These are phyloP conservation scores for Endocarpon pusillum DNA, from an alignment of 495 filamentous ascomycete species.

Conservation along the genomic window DNA sequence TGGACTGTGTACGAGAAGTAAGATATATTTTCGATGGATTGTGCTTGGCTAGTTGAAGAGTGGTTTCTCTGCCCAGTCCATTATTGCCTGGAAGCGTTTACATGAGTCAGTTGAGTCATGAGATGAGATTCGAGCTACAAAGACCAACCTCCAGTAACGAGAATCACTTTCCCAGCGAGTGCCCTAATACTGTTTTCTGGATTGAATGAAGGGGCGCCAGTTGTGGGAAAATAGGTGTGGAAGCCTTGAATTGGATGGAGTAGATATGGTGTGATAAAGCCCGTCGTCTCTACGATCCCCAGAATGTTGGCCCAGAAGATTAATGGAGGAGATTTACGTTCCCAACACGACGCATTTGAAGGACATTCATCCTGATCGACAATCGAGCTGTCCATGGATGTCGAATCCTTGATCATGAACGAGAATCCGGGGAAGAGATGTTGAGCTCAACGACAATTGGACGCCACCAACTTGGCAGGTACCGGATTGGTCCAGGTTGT, in stretches of 20 bases:
- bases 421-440: no score
- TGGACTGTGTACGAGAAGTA: conserved; percentile 18
- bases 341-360: no score
- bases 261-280: neutral
- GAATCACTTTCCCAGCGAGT: conserved; percentile 10
- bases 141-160: conserved; percentile 15
- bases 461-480: no score
- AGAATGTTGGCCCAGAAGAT: no score
- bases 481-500: no score
- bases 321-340: no score
- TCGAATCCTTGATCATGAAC: no score
- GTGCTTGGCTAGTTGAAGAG: conserved; percentile 35
- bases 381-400: no score
- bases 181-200: conserved; percentile 11
- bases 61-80: conserved; percentile 40
- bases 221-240: neutral
- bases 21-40: conserved; percentile 39
- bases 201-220: conserved; percentile 10
- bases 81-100: conserved; percentile 37
- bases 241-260: neutral
- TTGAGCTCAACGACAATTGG: no score
- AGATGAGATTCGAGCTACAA: no score
- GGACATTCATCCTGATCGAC: no score
- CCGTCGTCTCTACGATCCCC: no score
- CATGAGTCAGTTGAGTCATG: neutral